These are phyloP conservation scores for Malassezia arunalokei DNA, from an alignment of 1,284 basidiomycete genomes.

Conservation along the genomic window DNA sequence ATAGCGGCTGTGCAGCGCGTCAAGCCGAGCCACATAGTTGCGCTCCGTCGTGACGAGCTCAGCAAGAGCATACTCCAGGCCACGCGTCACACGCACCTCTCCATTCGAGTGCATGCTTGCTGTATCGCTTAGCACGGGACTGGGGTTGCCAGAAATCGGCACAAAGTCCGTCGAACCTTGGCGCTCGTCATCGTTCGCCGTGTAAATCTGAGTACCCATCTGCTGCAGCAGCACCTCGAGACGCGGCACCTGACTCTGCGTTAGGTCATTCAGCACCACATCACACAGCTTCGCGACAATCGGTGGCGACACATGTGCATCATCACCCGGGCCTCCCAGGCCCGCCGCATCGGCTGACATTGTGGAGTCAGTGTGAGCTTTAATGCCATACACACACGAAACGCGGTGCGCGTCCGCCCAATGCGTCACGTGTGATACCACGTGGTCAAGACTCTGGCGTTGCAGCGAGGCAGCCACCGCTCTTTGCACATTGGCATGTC, in stretches of 20 bases:
- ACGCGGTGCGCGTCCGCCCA: not conserved
- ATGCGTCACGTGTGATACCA: not conserved
- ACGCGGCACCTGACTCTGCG: slow-evolving; percentile 6
- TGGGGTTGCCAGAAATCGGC: not conserved
- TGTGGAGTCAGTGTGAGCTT: too few species aligned
- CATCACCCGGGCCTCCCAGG: not conserved
- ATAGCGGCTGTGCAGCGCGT: slow-evolving; percentile 50
- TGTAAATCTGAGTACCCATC: slow-evolving; percentile 8
- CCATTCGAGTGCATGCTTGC: not conserved
- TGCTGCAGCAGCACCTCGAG: slow-evolving; percentile 11
- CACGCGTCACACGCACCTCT: slow-evolving; percentile 1
- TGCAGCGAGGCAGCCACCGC: too few species aligned
- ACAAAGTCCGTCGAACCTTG: not conserved
- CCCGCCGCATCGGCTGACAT: too few species aligned
- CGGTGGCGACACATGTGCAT: not conserved
- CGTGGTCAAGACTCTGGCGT: not conserved
- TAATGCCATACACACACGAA: not conserved
- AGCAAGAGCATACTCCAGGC: slow-evolving; percentile 10
- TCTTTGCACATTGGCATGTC: not conserved
- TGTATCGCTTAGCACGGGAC: slow-evolving; percentile 9
- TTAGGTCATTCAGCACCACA: slow-evolving; percentile 9
- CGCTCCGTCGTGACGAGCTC: slow-evolving; percentile 43
- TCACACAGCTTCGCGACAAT: slow-evolving; percentile 8
- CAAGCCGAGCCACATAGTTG: slow-evolving; percentile 39
- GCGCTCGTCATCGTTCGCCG: not conserved